Evolutionary conservation across 208 protist genomes (phyloP).

Genomic region (Porcisia deanei): DNA sequence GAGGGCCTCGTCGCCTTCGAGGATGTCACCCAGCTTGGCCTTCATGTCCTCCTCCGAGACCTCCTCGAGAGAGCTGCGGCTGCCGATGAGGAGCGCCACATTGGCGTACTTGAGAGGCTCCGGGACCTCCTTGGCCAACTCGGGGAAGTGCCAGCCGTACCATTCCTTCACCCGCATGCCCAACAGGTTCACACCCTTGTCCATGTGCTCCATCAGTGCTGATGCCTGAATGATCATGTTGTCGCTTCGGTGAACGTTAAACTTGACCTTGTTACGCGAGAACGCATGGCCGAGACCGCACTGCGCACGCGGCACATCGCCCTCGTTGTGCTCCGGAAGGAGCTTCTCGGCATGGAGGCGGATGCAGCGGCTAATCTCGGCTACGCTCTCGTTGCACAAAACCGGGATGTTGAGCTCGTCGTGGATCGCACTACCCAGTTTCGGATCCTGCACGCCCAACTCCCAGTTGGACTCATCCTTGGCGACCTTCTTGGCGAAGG

Average conservation of each 20-base stretch:
- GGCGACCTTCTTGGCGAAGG: conserved; percentile 93
- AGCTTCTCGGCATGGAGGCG: conserved; percentile 96
- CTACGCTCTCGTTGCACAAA: conserved; percentile 88
- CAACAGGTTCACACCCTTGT: conserved; percentile 99
- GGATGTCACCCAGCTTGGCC: conserved; percentile 75
- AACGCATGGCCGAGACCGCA: conserved; percentile 98
- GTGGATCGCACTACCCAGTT: conserved; percentile 95
- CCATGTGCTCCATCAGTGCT: conserved; percentile 98
- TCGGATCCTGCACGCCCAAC: conserved; percentile 96
- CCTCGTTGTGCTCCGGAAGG: conserved; percentile 92
- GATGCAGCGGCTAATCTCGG: conserved; percentile 95
- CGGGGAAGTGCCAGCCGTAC: conserved; percentile 99
- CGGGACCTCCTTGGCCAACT: conserved; percentile 96
- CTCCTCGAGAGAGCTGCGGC: conserved; percentile 74
- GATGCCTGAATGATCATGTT: conserved; percentile 99
- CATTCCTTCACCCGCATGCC: conserved; percentile 99
- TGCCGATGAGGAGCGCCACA: conserved; percentile 89
- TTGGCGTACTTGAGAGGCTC: conserved; percentile 97
- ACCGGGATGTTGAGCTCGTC: conserved; percentile 85
- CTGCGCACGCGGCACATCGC: conserved; percentile 96
- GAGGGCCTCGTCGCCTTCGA: conserved; percentile 81
- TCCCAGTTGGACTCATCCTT: conserved; percentile 80
- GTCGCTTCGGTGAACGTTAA: conserved; percentile 98
- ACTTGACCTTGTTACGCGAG: conserved; percentile 99
- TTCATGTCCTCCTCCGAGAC: conserved; percentile 73